Base-by-base conservation (phyloP, 2,329 filamentous ascomycete species). In the Periconia sp. region DNA sequence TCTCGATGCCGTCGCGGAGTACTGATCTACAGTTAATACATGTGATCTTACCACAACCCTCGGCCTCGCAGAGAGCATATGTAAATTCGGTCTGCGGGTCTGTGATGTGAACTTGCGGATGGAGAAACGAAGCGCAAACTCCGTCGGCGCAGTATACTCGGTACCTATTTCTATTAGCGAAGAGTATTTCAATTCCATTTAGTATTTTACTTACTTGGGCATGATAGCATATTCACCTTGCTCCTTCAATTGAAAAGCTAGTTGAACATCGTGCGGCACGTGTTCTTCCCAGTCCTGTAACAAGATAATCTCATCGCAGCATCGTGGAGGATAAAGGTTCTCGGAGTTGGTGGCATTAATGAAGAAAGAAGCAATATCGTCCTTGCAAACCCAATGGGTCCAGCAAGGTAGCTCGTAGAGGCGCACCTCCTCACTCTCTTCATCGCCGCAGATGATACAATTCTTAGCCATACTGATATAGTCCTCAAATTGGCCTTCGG, bases 201-300 rank as follows among this genome's bases (percentile, higher is more conserved):
- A 30, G 15, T 11, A 13, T 17, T 24, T 5, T 8, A 55, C 59
- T 40, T 55, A 66, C 64, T 57, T 62, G 19, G 54, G 46, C 10
- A 57, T 32, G 3, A 64, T 45, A 5, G 55, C 50, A 33, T 66
- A 66, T 38, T 68, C 65, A 19, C 58, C 59, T 19, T 54, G 43
- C 43, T 58, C 57, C 28, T 66, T 67, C 5, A 43, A 32, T 29
- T 52, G 47, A 24, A 52, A 68, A 1, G 50, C 52, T 46, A 47
- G 55, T 4, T 45, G 36, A 1, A 57, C 33, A 4, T 62, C 54
- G 10, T 49, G 54, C 0, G 56, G 51, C 1, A 67, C 25, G 23
- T 56, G 30, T 5, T 54, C 38, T 26, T 57, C 52, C 19, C 51
- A 68, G 1, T 58, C 43, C 3, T 53, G 48, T 10, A 65, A 49